Conservation (phyloP, 2,329 filamentous ascomycete species). For the Cladophialophora bantiana region DNA sequence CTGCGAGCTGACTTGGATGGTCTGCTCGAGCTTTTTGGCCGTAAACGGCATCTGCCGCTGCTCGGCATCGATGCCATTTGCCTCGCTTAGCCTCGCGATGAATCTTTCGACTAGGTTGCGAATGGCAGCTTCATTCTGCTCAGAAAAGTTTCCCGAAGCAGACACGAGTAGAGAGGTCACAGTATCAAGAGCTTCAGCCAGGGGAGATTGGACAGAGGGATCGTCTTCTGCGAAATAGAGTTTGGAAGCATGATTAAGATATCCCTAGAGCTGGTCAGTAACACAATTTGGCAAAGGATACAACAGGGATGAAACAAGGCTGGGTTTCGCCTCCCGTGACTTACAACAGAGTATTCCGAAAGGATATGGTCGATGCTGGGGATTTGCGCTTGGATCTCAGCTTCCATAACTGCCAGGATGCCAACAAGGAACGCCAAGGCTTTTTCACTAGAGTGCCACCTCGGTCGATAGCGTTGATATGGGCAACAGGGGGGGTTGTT, state of each 20-base stretch:
- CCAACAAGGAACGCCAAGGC: not conserved
- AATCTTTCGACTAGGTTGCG: slow-evolving; percentile 87
- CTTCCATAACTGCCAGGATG: slow-evolving; percentile 68
- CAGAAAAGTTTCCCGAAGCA: slow-evolving; percentile 82
- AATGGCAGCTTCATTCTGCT: slow-evolving; percentile 77
- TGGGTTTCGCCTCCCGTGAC: slow-evolving; percentile 34
- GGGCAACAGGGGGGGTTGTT: not conserved
- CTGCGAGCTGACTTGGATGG: slow-evolving; percentile 91
- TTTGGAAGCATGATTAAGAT: slow-evolving; percentile 90
- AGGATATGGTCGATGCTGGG: slow-evolving; percentile 87
- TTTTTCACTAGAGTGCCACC: not conserved
- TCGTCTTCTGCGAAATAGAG: slow-evolving; percentile 78
- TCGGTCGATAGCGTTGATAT: slow-evolving; percentile 1
- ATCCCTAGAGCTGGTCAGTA: slow-evolving; percentile 62
- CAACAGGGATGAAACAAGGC: slow-evolving; percentile 10
- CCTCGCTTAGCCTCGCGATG: slow-evolving; percentile 78
- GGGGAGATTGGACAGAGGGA: slow-evolving; percentile 71
- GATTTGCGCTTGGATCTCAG: slow-evolving; percentile 82
- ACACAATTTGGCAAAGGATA: not conserved
- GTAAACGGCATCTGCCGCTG: slow-evolving; percentile 73
- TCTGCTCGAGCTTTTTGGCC: slow-evolving; percentile 87
- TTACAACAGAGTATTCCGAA: slow-evolving; percentile 82
- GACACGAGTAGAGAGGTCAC: slow-evolving; percentile 91
- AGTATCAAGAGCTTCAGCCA: slow-evolving; percentile 81
- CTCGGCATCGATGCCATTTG: slow-evolving; percentile 72